Evolutionary conservation across 306 rosid genomes (phyloP), one percentile per base, ranked within the genome.

Genomic region (Prunus salicina): DNA sequence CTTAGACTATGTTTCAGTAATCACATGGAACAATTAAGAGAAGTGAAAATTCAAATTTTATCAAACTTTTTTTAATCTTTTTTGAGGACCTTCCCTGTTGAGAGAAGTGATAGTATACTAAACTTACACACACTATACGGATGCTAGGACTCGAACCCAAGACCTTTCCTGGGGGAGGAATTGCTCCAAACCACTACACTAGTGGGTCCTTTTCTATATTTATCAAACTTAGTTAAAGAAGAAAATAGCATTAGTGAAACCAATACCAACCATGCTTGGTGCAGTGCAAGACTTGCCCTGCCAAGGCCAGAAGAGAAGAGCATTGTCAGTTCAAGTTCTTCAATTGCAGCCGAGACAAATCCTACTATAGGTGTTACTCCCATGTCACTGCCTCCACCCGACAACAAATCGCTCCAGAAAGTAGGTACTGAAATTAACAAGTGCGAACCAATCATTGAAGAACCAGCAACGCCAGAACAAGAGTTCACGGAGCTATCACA

Each of bases 371-470:
- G 76, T 46, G 75, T 85, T 74, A 86, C 80, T 78, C 83, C 77
- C 0, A 10, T 83, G 85, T 75, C 82, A 80, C 85, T 89, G 67
- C 82, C 88, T 72, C 86, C 86, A 76, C 86, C 83, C 43, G 89
- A 76, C 67, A 77, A 69, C 81, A 80, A 76, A 79, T 71, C 74
- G 18, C 77, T 70, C 43, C 55, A 30, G 62, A 87, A 79, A 84
- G 81, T 68, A 64, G 64, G 64, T 65, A 46, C 56, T 80, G 41
- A 71, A 77, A 77, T 72, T 27, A 71, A 76, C 41, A 84, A 70
- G 2, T 85, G 97, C 71, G 93, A 89, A 77, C 98, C 97, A 82
- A 92, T 95, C 84, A 85, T 95, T 77, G 98, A 95, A 87, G 96
- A 84, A 82, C 97, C 98, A 14, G 87, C 84, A 68, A 82, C 98